phyloP scores from a whole-genome alignment of 2,329 filamentous ascomycete genomes.

The Sarocladiaceae sp. region DNA sequence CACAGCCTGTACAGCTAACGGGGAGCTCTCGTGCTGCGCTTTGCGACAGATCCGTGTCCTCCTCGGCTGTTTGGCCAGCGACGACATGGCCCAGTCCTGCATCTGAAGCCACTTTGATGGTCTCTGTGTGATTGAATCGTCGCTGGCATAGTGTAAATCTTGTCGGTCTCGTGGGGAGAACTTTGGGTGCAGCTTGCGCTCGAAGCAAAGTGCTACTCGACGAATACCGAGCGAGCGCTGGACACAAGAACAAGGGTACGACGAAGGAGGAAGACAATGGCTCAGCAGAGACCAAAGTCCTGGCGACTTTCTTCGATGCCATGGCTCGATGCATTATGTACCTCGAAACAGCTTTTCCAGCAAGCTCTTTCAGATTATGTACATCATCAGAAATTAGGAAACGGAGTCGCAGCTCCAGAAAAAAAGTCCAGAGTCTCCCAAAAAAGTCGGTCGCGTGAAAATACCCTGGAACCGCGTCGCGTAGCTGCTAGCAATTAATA shows the following conservation, averaged over 20 bases:
- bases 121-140: constrained; percentile 24
- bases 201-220: background rate
- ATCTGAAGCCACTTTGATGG: background rate
- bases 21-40: constrained; percentile 37
- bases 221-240: constrained; percentile 23
- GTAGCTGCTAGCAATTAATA: too few relatives aligned
- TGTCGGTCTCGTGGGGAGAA: background rate
- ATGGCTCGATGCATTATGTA: constrained; percentile 40
- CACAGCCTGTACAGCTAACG: constrained; percentile 59
- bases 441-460: constrained; percentile 6
- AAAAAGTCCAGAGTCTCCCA: background rate
- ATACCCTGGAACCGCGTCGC: background rate
- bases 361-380: too few relatives aligned
- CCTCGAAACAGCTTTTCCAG: too few relatives aligned
- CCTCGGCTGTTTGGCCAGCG: background rate
- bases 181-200: background rate
- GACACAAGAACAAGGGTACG: constrained; percentile 46
- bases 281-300: constrained; percentile 38
- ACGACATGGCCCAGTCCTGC: too few relatives aligned
- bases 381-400: too few relatives aligned
- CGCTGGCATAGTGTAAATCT: constrained; percentile 14
- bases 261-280: constrained; percentile 26
- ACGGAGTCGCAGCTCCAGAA: background rate
- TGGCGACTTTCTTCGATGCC: constrained; percentile 37
- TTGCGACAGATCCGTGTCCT: background rate